phyloP scores from a whole-genome alignment of 371 early-diverging fungal genomes.

The Rhizomucor pusillus region DNA sequence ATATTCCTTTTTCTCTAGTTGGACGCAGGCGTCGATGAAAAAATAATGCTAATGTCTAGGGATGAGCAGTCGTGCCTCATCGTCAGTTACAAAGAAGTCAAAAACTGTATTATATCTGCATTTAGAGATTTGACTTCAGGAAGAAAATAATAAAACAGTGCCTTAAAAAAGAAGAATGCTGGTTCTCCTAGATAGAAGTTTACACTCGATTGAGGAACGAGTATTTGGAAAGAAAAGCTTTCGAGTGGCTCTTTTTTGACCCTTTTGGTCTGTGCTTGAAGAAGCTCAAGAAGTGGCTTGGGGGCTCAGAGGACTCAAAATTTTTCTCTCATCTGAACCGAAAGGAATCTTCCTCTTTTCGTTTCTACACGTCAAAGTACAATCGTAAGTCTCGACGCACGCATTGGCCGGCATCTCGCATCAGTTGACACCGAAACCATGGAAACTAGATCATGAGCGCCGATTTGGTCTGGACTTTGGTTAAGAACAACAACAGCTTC shows the following conservation, averaged over 20 bases:
- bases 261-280: too few species aligned
- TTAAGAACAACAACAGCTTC: constrained; percentile 85
- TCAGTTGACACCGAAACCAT: neutral
- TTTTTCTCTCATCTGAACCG: constrained; percentile 5
- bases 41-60: constrained; percentile 86
- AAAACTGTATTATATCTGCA: constrained; percentile 79
- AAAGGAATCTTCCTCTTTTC: constrained; percentile 31
- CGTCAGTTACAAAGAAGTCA: constrained; percentile 88
- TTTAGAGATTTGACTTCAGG: constrained; percentile 68
- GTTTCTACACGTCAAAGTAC: constrained; percentile 23
- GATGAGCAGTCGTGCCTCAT: constrained; percentile 95
- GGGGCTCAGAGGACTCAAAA: constrained; percentile 1
- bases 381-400: constrained; percentile 27
- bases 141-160: constrained; percentile 16
- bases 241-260: too few species aligned
- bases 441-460: constrained; percentile 52
- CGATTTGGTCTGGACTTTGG: constrained; percentile 80
- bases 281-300: constrained; percentile 2
- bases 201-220: neutral
- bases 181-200: too few species aligned
- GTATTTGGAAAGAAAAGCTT: too few species aligned
- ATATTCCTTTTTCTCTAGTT: constrained; percentile 52
- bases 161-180: constrained; percentile 6
- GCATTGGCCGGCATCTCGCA: neutral
- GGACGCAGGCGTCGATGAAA: constrained; percentile 92